Evolutionary conservation across 257 asterid genomes (phyloP).

Genomic region (Ligustrum vulgare): DNA sequence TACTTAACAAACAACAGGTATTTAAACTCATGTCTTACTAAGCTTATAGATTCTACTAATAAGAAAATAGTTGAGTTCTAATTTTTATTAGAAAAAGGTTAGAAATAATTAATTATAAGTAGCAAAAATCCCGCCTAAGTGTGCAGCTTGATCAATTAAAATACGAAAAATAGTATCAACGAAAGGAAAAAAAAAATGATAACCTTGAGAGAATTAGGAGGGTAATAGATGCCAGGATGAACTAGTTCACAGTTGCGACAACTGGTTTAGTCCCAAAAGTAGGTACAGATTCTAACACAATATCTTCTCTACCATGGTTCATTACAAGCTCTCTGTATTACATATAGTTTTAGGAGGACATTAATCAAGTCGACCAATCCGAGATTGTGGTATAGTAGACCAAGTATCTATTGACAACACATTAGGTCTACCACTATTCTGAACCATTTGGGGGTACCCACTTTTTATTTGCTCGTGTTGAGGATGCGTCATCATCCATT

Average conservation of each 20-base stretch:
- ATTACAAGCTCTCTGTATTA: slow-evolving; percentile 68
- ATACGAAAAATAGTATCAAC: not conserved
- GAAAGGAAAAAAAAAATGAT: not conserved
- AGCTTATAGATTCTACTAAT: too few species aligned
- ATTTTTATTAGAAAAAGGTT: too few species aligned
- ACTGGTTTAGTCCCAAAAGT: slow-evolving; percentile 76
- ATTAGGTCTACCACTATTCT: slow-evolving; percentile 17
- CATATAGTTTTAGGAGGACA: too few species aligned
- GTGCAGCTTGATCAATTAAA: not conserved
- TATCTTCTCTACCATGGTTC: slow-evolving; percentile 61
- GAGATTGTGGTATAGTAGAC: slow-evolving; percentile 40
- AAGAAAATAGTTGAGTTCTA: not conserved
- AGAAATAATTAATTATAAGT: too few species aligned
- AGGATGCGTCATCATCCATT: slow-evolving; percentile 26
- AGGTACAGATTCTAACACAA: slow-evolving; percentile 71
- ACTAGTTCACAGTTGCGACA: slow-evolving; percentile 92
- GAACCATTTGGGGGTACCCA: slow-evolving; percentile 20
- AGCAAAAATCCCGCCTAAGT: not conserved
- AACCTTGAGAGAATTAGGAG: slow-evolving; percentile 75
- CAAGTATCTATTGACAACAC: slow-evolving; percentile 18
- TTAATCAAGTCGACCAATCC: too few species aligned
- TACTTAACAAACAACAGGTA: too few species aligned
- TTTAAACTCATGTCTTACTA: too few species aligned
- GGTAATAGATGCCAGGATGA: slow-evolving; percentile 86
- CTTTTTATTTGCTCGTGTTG: slow-evolving; percentile 15